A percentile compares a stretch with the other conserved stretches of the same genome.
Evolutionary conservation across 352 stramenopile genomes (phyloP).

Genomic region (Pythium guiyangense): DNA sequence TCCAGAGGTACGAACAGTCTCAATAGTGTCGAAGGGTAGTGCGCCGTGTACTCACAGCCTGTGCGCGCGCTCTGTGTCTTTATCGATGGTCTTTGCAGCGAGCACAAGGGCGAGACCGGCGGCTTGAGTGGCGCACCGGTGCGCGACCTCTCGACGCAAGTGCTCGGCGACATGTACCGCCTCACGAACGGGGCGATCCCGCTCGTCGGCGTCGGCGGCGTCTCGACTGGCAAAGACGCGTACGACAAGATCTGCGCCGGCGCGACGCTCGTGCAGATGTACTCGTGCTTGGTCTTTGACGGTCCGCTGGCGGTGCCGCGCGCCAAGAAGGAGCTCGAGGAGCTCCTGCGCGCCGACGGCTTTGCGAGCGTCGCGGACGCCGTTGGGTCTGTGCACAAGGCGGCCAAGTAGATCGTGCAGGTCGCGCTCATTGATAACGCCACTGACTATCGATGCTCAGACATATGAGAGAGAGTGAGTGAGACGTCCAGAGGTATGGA

Average conservation of each 20-base stretch:
- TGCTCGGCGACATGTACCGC: conserved; percentile 94
- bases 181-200: conserved; percentile 91
- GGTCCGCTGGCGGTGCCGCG: conserved; percentile 82
- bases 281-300: conserved; percentile 91
- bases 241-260: conserved; percentile 98
- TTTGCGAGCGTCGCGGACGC: conserved; percentile 81
- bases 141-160: conserved; percentile 90
- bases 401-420: conserved; percentile 19
- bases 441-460: too few species aligned
- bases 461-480: background rate
- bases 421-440: too few species aligned
- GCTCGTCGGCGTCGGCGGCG: conserved; percentile 95
- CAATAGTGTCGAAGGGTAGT: too few species aligned
- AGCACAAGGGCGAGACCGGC: conserved; percentile 82
- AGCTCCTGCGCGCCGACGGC: conserved; percentile 77
- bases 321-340: conserved; percentile 88
- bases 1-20: conserved; percentile 44
- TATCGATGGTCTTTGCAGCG: conserved; percentile 13
- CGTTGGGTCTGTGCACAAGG: conserved; percentile 73
- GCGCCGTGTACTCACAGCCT: too few species aligned
- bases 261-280: conserved; percentile 94
- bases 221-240: conserved; percentile 90
- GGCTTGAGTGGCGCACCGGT: conserved; percentile 96
- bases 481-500: background rate
- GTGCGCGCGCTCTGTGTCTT: background rate